Percentiles rank a stretch among this genome's conserved stretches.
Conservation (phyloP, 2,329 filamentous ascomycete species). For the Penicillium sp. region DNA sequence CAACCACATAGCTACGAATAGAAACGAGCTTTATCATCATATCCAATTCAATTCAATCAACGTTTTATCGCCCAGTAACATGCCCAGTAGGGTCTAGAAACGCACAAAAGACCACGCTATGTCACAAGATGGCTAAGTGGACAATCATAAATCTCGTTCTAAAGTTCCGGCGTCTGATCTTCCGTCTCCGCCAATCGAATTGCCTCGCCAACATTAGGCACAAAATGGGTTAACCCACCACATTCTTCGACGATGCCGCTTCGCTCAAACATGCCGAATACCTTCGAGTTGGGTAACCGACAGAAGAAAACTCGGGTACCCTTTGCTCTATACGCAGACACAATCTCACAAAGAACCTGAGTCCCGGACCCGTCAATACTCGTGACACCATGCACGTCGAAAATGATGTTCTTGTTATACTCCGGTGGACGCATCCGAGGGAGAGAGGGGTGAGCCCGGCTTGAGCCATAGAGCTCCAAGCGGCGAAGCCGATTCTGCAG, state of each 20-base stretch:
- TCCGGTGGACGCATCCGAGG: slow-evolving; percentile 72
- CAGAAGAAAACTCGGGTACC: slow-evolving; percentile 60
- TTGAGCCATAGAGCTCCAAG: slow-evolving; percentile 87
- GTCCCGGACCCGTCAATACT: slow-evolving; percentile 88
- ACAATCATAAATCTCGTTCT: not conserved
- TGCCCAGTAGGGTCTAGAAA: not conserved
- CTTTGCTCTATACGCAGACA: slow-evolving; percentile 69
- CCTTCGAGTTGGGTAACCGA: slow-evolving; percentile 50
- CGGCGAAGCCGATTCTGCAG: slow-evolving; percentile 77
- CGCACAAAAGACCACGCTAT: not conserved
- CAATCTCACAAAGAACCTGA: slow-evolving; percentile 87
- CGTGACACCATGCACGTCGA: slow-evolving; percentile 96
- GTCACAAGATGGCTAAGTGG: not conserved
- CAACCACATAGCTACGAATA: not conserved
- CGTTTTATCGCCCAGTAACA: slow-evolving; percentile 1
- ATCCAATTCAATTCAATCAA: not conserved
- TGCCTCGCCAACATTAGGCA: slow-evolving; percentile 78
- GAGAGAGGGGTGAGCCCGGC: slow-evolving; percentile 75
- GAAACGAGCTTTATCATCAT: not conserved
- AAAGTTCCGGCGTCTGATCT: slow-evolving; percentile 44
- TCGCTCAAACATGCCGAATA: slow-evolving; percentile 67
- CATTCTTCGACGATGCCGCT: slow-evolving; percentile 82
- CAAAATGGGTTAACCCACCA: slow-evolving; percentile 73
- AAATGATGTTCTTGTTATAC: slow-evolving; percentile 86
- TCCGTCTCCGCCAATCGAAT: slow-evolving; percentile 73